Evolutionary conservation across 2,329 filamentous ascomycete genomes (phyloP), one percentile per base, ranked within the genome.

Genomic region (Diatrype stigma): DNA sequence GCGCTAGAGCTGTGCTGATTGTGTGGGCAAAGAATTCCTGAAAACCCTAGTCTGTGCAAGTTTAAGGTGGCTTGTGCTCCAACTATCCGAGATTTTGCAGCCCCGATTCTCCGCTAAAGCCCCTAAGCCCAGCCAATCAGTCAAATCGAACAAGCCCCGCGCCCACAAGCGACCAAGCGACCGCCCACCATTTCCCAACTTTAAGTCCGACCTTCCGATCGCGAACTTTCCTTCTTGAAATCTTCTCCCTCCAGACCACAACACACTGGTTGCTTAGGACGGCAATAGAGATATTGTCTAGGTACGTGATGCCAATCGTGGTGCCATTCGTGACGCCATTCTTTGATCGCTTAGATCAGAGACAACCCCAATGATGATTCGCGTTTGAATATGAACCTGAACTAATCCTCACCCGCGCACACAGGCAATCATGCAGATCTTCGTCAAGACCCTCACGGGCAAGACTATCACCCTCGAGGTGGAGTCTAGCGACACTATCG

Each of bases 401-500:
- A 42, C 37, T 49, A 47, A 52, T 48, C 55, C 48, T 37, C 47
- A 48, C 53, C 54, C 46, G 51, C 48, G 73, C 17, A 12, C 48
- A 69, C 64, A 83, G 80, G 81, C 81, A 84, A 82, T 75, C 77
- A 86, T 86, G 83, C 83, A 86, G 81, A 86, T 86, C 75, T 87
- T 87, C 80, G 84, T 87, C 70, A 86, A 87, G 78, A 87, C 84
- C 82, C 84, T 97, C 69, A 97, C 94, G 89, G 94, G 94, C 73
- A 97, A 97, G 89, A 97, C 94, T 74, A 97, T 97, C 88, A 97
- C 94, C 88, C 92, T 99, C 70, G 94, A 99, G 91, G 94, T 97
- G 80, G 94, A 97, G 87, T 96, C 91, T 70, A 93, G 87, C 72
- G 94, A 99, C 80, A 97, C 93, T 73, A 97, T 99, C 79, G 94